Base-by-base conservation (phyloP, 2,329 filamentous ascomycete species). In the Colletotrichum nymphaeae region DNA sequence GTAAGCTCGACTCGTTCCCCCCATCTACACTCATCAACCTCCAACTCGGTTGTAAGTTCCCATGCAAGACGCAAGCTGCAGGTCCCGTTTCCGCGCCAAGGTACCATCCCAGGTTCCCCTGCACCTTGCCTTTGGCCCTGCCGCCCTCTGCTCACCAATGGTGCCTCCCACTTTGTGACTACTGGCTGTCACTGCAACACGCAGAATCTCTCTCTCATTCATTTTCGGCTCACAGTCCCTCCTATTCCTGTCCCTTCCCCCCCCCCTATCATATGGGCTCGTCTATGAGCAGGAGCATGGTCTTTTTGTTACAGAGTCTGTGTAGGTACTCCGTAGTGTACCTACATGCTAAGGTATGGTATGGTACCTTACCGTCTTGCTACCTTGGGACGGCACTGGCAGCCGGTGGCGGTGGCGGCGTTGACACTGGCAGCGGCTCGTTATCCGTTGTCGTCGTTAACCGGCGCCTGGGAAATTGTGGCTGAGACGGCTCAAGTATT, bases 31-130 rank as follows among this genome's bases (percentile, higher is more conserved):
- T 57, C 56, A 56, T 73, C 67, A 70, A 70, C 66, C 60, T 73
- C 67, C 60, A 64, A 73, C 67, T 70, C 67, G 67, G 56, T 55
- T 70, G 49, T 56, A 30, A 46, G 49, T 22, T 32, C 53, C 70
- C 66, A 63, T 63, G 66, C 66, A 69, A 46, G 56, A 57, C 63
- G 63, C 66, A 37, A 55, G 67, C 67, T 73, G 67, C 71, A 73
- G 71, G 71, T 73, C 71, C 71, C 62, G 49, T 65, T 57, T 73
- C 52, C 24, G 52, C 63, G 32, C 32, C 63, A 65, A 57, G 63
- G 53, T 57, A 55, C 42, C 58, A 11, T 56, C 52, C 52, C 32
- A 55, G 52, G 52, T 55, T 55, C 46, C 64, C 69, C 69, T 49
- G 49, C 62, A 32, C 56, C 46, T 12, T 67, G 35, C 32, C 49